phyloP scores from a whole-genome alignment of 805 yeast genomes.

The Ogataea zsoltii region DNA sequence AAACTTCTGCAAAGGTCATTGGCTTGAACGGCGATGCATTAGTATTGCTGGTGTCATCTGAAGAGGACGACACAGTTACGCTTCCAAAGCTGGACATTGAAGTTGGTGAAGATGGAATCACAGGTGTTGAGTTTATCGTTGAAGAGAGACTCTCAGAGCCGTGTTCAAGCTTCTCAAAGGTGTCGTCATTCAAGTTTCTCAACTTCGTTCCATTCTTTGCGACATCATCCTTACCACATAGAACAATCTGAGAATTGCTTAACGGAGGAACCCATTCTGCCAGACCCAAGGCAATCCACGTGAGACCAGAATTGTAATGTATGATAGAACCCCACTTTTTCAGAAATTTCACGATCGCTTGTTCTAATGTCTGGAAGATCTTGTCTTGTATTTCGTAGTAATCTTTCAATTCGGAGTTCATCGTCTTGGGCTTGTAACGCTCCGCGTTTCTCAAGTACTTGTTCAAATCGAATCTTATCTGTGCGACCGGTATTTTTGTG shows the following conservation, averaged over 20 bases:
- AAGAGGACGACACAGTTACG: slow-evolving; percentile 16
- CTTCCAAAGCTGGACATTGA: slow-evolving; percentile 28
- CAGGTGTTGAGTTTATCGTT: slow-evolving; percentile 25
- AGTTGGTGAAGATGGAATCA: slow-evolving; percentile 27
- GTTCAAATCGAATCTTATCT: slow-evolving; percentile 56
- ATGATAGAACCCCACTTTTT: slow-evolving; percentile 77
- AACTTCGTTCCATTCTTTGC: slow-evolving; percentile 39
- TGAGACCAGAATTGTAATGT: slow-evolving; percentile 76
- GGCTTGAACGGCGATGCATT: slow-evolving; percentile 29
- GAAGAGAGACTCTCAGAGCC: slow-evolving; percentile 20
- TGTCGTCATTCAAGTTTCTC: slow-evolving; percentile 34
- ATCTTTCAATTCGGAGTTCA: slow-evolving; percentile 32
- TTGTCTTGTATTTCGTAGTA: slow-evolving; percentile 48
- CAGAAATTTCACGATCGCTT: slow-evolving; percentile 62
- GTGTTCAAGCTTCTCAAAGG: slow-evolving; percentile 32
- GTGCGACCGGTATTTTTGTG: slow-evolving; percentile 30
- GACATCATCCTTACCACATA: slow-evolving; percentile 52
- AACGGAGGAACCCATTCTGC: slow-evolving; percentile 88
- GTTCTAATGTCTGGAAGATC: slow-evolving; percentile 56
- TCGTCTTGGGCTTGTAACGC: slow-evolving; percentile 35
- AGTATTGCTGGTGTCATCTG: slow-evolving; percentile 4
- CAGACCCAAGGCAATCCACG: slow-evolving; percentile 85
- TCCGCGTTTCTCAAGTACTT: slow-evolving; percentile 55
- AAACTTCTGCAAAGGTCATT: slow-evolving; percentile 65
- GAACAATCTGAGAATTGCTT: slow-evolving; percentile 50